Percentiles rank a stretch among this genome's conserved stretches.
These are phyloP conservation scores for Mortierella sp. DNA, from an alignment of 371 early-diverging fungal species.

Conservation along the genomic window DNA sequence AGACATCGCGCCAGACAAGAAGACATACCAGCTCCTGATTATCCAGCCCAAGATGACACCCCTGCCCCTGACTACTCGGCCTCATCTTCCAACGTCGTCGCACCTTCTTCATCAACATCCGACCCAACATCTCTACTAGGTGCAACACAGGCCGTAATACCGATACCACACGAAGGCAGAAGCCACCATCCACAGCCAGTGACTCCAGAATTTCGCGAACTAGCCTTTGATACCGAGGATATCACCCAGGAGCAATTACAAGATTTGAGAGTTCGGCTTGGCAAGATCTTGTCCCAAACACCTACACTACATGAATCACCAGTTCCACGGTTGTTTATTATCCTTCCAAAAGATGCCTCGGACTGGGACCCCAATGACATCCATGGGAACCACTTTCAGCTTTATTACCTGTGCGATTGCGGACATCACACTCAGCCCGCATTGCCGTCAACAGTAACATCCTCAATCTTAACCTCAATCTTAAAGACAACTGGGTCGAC, in stretches of 20 bases:
- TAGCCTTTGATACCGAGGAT: constrained; percentile 6
- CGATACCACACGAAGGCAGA: neutral
- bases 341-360: constrained; percentile 8
- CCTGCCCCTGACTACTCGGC: constrained; percentile 3
- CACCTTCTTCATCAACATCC: neutral
- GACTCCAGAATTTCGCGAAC: constrained; percentile 2
- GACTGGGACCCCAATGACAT: constrained; percentile 10
- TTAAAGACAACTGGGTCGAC: neutral
- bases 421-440: neutral
- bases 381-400: neutral
- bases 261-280: neutral
- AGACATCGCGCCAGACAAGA: neutral
- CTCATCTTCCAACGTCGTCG: neutral
- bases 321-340: constrained; percentile 1
- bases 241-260: neutral
- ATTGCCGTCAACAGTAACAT: neutral
- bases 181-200: neutral
- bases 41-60: neutral
- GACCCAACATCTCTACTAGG: neutral
- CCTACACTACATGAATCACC: neutral
- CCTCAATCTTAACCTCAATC: neutral
- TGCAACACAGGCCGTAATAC: neutral
- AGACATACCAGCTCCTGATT: neutral
- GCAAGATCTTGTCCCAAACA: neutral
- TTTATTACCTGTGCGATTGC: constrained; percentile 10